phyloP scores from a whole-genome alignment of 148 eudicot species.

The Salicornia ramosissima region DNA sequence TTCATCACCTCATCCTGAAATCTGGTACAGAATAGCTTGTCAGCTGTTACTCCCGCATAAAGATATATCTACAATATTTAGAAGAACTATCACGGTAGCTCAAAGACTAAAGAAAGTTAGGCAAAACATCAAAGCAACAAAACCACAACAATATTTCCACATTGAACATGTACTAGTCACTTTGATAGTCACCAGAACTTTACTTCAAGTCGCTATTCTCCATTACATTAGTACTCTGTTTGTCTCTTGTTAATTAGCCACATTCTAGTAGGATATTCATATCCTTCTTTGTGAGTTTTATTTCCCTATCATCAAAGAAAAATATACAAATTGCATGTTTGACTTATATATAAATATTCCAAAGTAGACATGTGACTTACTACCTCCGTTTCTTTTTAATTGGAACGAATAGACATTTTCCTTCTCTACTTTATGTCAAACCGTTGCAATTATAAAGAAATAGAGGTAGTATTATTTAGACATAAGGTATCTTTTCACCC shows the following conservation, averaged over 20 bases:
- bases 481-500: too few relatives aligned
- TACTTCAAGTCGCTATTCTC: background rate
- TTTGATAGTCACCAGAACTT: background rate
- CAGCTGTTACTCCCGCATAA: background rate
- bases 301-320: background rate
- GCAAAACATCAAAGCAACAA: background rate
- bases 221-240: too few relatives aligned
- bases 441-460: too few relatives aligned
- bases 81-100: background rate
- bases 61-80: background rate
- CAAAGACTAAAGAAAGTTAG: background rate
- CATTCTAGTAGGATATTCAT: too few relatives aligned
- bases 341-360: background rate
- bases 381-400: too few relatives aligned
- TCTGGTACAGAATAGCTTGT: slow-evolving; percentile 31
- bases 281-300: background rate
- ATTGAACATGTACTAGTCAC: background rate
- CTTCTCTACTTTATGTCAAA: too few relatives aligned
- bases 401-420: too few relatives aligned
- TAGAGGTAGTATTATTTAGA: too few relatives aligned
- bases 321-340: background rate
- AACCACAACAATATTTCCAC: background rate
- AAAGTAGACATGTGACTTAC: background rate
- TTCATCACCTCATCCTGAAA: slow-evolving; percentile 57
- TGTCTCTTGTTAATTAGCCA: too few relatives aligned